phyloP scores from a whole-genome alignment of 2,329 filamentous ascomycete genomes.

The Fusarium sp. region DNA sequence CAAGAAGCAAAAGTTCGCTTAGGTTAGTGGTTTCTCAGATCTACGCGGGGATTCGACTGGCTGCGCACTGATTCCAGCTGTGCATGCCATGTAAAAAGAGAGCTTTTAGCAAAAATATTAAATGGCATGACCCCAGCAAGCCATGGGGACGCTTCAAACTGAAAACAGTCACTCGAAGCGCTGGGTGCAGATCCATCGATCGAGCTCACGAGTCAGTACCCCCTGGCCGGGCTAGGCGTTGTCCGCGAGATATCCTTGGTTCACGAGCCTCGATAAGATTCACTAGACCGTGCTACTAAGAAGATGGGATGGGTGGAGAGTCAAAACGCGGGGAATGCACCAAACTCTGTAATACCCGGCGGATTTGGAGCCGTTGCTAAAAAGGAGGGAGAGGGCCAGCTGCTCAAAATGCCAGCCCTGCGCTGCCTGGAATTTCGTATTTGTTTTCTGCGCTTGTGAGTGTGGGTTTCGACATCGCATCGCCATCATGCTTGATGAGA shows the following conservation, averaged over 20 bases:
- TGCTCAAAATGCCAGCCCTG: neutral
- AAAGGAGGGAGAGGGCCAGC: neutral
- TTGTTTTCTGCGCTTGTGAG: neutral
- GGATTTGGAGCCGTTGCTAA: neutral
- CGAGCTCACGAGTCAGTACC: neutral
- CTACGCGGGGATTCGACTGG: neutral
- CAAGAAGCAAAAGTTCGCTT: neutral
- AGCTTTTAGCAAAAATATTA: neutral
- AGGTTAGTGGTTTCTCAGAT: neutral
- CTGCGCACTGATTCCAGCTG: neutral
- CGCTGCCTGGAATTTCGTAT: neutral
- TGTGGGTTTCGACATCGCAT: neutral
- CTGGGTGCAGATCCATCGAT: neutral
- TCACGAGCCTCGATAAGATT: neutral
- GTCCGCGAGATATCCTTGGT: neutral
- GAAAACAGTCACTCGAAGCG: neutral
- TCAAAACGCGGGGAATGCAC: neutral
- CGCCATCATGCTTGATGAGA: constrained; percentile 8
- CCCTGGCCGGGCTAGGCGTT: neutral
- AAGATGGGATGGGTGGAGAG: neutral
- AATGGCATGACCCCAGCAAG: neutral
- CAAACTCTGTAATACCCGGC: neutral
- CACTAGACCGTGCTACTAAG: neutral
- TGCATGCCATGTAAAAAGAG: neutral
- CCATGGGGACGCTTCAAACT: neutral